Percentiles rank a stretch among this genome's conserved stretches.
These are phyloP conservation scores for Vairimorpha apis DNA, from an alignment of 371 early-diverging fungal species.

Conservation along the genomic window DNA sequence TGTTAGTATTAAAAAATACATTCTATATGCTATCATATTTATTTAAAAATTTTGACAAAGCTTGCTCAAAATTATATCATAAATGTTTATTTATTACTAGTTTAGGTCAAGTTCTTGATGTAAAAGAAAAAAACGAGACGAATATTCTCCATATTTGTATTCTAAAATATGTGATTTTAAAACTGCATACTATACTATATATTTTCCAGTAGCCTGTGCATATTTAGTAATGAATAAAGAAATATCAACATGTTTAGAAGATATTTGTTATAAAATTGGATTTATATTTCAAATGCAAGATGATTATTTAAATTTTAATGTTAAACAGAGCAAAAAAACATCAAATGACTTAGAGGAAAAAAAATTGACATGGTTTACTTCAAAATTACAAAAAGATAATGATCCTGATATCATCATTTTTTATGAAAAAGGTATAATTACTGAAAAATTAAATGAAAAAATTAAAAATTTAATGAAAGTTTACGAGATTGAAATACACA, in stretches of 20 bases:
- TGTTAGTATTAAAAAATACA: slow-evolving; percentile 82
- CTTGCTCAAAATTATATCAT: not conserved
- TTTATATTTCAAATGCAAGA: slow-evolving; percentile 82
- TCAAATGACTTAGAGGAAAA: slow-evolving; percentile 93
- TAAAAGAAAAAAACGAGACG: not conserved
- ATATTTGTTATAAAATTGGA: slow-evolving; percentile 69
- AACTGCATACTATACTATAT: slow-evolving; percentile 93
- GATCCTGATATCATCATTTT: not conserved
- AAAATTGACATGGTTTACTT: slow-evolving; percentile 84
- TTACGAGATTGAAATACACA: too few relatives aligned
- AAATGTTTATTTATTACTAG: slow-evolving; percentile 66
- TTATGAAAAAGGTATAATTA: too few relatives aligned
- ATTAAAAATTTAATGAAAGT: too few relatives aligned
- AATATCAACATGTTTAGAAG: slow-evolving; percentile 13
- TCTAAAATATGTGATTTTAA: slow-evolving; percentile 84
- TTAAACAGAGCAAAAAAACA: slow-evolving; percentile 84
- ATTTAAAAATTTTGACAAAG: slow-evolving; percentile 52
- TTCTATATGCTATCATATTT: slow-evolving; percentile 79
- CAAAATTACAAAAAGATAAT: not conserved
- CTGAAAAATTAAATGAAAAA: not conserved
- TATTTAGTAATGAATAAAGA: slow-evolving; percentile 6
- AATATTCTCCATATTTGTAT: slow-evolving; percentile 65
- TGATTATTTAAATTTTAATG: slow-evolving; percentile 60
- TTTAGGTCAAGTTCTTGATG: slow-evolving; percentile 70
- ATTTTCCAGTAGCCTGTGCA: slow-evolving; percentile 71